These are phyloP conservation scores for Podaxis sp. DNA, from an alignment of 768 basidiomycete species.

Conservation along the genomic window DNA sequence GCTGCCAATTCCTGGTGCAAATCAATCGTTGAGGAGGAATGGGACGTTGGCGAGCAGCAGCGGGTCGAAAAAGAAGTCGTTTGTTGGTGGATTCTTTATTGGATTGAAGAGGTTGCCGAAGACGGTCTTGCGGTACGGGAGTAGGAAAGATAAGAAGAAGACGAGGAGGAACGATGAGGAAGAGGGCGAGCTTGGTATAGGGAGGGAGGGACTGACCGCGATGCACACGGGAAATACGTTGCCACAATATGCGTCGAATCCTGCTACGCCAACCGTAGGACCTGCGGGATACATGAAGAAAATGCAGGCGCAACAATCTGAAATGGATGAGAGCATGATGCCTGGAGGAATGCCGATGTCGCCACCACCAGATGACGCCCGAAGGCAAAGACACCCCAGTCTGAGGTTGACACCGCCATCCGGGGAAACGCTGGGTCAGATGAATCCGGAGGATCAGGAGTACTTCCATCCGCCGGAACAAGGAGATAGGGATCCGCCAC, in stretches of 20 bases:
- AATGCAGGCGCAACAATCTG: background rate
- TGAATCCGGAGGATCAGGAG: background rate
- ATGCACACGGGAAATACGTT: slow-evolving; percentile 1
- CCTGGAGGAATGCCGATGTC: slow-evolving; percentile 3
- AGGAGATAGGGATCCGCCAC: background rate
- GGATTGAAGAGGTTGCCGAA: slow-evolving; percentile 12
- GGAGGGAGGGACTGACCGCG: background rate
- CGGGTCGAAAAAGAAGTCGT: slow-evolving; percentile 6
- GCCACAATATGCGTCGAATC: slow-evolving; percentile 6
- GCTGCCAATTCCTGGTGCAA: slow-evolving; percentile 1
- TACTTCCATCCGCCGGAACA: slow-evolving; percentile 1
- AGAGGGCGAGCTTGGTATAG: background rate
- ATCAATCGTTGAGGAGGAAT: slow-evolving; percentile 3
- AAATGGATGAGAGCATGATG: background rate
- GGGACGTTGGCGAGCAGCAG: background rate
- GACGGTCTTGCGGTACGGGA: slow-evolving; percentile 11
- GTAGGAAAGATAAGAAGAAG: background rate
- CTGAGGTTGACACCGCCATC: slow-evolving; percentile 7
- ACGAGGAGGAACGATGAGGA: background rate
- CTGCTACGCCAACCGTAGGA: slow-evolving; percentile 5
- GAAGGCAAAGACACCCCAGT: slow-evolving; percentile 1
- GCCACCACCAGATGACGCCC: background rate
- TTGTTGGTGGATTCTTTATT: slow-evolving; percentile 7
- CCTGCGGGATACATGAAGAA: background rate
- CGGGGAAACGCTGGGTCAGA: slow-evolving; percentile 4